Evolutionary conservation across 352 stramenopile genomes (phyloP).

Genomic region (Globisporangium camurandrum): DNA sequence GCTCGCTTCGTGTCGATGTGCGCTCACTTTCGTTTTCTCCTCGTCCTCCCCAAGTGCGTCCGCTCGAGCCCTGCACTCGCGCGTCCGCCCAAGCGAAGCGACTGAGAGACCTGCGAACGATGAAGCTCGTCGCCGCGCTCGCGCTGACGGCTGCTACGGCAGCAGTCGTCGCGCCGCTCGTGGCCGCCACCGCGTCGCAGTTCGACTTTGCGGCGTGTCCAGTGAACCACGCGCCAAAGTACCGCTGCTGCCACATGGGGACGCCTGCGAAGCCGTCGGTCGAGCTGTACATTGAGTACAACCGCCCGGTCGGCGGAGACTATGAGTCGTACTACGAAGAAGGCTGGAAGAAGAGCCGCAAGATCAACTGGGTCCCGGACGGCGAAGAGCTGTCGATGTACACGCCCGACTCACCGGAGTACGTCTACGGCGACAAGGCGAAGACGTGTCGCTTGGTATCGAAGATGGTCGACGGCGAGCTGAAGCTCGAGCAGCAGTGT

Average conservation of each 20-base stretch:
- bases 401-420: constrained; percentile 40
- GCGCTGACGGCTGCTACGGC: constrained; percentile 1
- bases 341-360: constrained; percentile 51
- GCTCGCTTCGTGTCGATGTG: neutral
- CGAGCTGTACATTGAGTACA: constrained; percentile 52
- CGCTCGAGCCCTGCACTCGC: neutral
- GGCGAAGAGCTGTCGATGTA: constrained; percentile 49
- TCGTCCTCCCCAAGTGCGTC: constrained; percentile 12
- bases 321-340: constrained; percentile 56
- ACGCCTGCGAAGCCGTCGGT: constrained; percentile 20
- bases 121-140: constrained; percentile 5
- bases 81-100: constrained; percentile 8
- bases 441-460: constrained; percentile 41
- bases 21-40: constrained; percentile 13
- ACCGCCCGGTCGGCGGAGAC: constrained; percentile 33
- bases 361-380: constrained; percentile 49
- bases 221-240: constrained; percentile 46
- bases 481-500: constrained; percentile 37
- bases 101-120: constrained; percentile 9
- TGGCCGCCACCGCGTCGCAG: constrained; percentile 35
- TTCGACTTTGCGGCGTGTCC: constrained; percentile 49
- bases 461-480: constrained; percentile 16
- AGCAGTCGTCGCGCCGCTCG: constrained; percentile 17
- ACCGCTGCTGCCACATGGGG: constrained; percentile 49
- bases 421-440: constrained; percentile 39